Conservation (phyloP, 2,329 filamentous ascomycete species). For the Hymenoscyphus scutula region DNA sequence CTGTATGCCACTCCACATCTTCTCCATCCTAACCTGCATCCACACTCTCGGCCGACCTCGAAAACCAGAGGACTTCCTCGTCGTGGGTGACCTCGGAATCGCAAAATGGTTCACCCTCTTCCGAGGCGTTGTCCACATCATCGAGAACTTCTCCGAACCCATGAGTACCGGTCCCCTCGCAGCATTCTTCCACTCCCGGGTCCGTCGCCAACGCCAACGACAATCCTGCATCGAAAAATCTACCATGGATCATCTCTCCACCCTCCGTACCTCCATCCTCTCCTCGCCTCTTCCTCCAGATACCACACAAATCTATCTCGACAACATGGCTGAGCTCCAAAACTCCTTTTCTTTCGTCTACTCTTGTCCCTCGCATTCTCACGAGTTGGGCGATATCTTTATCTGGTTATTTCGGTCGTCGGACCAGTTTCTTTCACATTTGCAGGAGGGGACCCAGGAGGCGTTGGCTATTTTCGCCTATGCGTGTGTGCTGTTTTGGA, state of each 20-base stretch:
- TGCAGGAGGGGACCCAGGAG: constrained; percentile 37
- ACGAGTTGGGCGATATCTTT: constrained; percentile 22
- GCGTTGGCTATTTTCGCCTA: constrained; percentile 22
- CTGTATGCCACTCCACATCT: constrained; percentile 38
- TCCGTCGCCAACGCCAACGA: constrained; percentile 14
- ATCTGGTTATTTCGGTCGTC: constrained; percentile 18
- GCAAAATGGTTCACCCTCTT: constrained; percentile 41
- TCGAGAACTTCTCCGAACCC: constrained; percentile 30
- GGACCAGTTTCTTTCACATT: constrained; percentile 29
- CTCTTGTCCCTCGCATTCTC: constrained; percentile 1
- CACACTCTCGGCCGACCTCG: constrained; percentile 38
- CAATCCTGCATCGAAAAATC: constrained; percentile 6
- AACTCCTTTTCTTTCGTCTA: constrained; percentile 15
- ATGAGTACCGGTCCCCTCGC: constrained; percentile 27
- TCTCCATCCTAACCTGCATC: constrained; percentile 39
- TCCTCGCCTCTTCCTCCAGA: constrained; percentile 20
- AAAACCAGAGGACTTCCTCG: constrained; percentile 36
- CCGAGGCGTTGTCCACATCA: constrained; percentile 37
- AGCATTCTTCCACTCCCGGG: constrained; percentile 33
- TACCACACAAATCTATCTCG: constrained; percentile 28
- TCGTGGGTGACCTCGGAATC: constrained; percentile 34
- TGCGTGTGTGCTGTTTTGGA: constrained; percentile 18
- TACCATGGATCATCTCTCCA: constrained; percentile 12
- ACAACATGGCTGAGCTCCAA: constrained; percentile 14
- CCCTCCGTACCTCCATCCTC: constrained; percentile 16